phyloP scores from a whole-genome alignment of 371 early-diverging fungal genomes.

The Antonospora locustae region DNA sequence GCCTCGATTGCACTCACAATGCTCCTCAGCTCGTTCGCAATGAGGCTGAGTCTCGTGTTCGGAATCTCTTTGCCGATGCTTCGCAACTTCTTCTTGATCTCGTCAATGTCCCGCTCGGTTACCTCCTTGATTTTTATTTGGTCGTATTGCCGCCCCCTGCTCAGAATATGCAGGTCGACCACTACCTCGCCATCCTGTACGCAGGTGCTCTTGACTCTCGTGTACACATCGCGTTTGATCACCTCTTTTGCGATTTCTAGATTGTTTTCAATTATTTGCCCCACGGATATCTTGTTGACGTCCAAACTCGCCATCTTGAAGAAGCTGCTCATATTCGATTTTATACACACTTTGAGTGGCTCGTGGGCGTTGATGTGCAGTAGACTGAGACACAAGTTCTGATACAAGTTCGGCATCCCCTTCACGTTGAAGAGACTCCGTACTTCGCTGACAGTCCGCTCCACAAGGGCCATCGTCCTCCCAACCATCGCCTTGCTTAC shows the following conservation, averaged over 20 bases:
- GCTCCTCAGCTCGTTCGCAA: conserved; percentile 33
- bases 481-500: conserved; percentile 19
- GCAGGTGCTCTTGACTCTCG: conserved; percentile 14
- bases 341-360: conserved; percentile 46
- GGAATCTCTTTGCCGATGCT: conserved; percentile 43
- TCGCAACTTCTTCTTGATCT: conserved; percentile 42
- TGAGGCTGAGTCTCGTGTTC: conserved; percentile 16
- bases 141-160: conserved; percentile 34
- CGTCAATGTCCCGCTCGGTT: conserved; percentile 51
- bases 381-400: conserved; percentile 34
- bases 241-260: conserved; percentile 38
- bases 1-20: conserved; percentile 10
- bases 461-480: conserved; percentile 4
- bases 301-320: conserved; percentile 47
- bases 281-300: conserved; percentile 29
- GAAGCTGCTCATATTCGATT: conserved; percentile 53
- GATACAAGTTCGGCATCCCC: background rate
- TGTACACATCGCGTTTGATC: conserved; percentile 41
- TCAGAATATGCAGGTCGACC: background rate
- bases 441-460: background rate
- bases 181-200: background rate
- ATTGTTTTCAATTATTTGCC: conserved; percentile 42
- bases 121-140: conserved; percentile 41
- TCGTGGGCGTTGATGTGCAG: conserved; percentile 43
- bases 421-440: background rate